Conservation (phyloP, 805 yeast species). For the Starmerella apicola region DNA sequence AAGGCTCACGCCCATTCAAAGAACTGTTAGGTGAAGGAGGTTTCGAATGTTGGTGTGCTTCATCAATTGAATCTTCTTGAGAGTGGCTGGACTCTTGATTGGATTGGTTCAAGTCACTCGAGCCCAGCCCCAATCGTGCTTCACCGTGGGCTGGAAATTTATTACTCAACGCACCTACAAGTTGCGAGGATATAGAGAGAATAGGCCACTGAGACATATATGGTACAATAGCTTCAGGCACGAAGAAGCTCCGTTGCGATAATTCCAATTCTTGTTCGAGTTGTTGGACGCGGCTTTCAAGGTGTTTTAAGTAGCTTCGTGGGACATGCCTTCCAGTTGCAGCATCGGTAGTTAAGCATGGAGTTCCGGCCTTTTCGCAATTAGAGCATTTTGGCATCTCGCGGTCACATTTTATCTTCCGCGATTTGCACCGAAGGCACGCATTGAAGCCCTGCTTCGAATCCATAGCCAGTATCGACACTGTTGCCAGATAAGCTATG, state of each 20-base stretch:
- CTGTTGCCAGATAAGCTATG: too few relatives aligned
- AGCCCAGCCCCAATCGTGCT: too few relatives aligned
- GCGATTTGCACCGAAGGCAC: slow-evolving; percentile 66
- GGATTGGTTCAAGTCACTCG: too few relatives aligned
- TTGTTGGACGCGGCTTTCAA: slow-evolving; percentile 52
- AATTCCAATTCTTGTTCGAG: slow-evolving; percentile 42
- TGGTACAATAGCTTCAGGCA: slow-evolving; percentile 4
- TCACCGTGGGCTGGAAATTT: too few relatives aligned
- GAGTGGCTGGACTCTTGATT: too few relatives aligned
- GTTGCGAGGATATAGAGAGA: slow-evolving; percentile 1
- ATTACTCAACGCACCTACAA: too few relatives aligned
- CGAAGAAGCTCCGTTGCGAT: slow-evolving; percentile 24
- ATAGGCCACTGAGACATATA: slow-evolving; percentile 5
- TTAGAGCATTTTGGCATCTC: slow-evolving; percentile 54
- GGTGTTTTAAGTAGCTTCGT: slow-evolving; percentile 51
- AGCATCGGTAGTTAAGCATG: slow-evolving; percentile 76
- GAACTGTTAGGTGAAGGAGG: too few relatives aligned
- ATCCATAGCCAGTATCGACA: too few relatives aligned
- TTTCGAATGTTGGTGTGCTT: too few relatives aligned
- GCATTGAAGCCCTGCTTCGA: slow-evolving; percentile 31
- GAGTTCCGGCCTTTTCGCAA: slow-evolving; percentile 51
- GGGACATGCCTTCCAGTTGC: slow-evolving; percentile 82
- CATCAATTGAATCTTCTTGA: too few relatives aligned
- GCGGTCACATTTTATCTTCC: slow-evolving; percentile 57
- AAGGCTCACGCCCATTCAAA: too few relatives aligned